These are phyloP conservation scores for Phaseolus lunatus DNA, from an alignment of 306 rosid genomes.

Conservation along the genomic window DNA sequence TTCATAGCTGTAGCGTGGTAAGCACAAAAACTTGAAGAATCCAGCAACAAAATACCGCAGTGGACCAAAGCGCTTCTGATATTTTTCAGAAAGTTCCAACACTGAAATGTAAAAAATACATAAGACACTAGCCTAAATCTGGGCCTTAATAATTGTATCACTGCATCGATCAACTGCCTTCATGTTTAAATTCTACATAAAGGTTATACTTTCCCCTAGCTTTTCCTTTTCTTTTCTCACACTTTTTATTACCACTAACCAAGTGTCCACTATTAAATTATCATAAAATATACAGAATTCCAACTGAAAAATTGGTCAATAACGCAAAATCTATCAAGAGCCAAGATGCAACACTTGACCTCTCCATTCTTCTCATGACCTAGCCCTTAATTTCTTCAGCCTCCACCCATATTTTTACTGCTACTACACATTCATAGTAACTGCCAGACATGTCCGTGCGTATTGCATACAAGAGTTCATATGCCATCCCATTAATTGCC, in stretches of 20 bases:
- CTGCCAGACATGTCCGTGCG: conserved; percentile 21
- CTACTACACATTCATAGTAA: not conserved
- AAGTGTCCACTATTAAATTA: conserved; percentile 32
- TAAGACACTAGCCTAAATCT: conserved; percentile 34
- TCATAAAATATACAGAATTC: conserved; percentile 30
- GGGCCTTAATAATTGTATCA: conserved; percentile 18
- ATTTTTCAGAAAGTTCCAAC: conserved; percentile 93
- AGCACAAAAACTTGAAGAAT: conserved; percentile 88
- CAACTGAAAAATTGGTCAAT: conserved; percentile 32
- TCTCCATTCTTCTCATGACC: conserved; percentile 31
- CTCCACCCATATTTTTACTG: conserved; percentile 1
- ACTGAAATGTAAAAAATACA: conserved; percentile 63
- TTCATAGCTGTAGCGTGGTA: conserved; percentile 93
- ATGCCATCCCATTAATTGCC: conserved; percentile 30
- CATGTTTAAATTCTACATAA: conserved; percentile 21
- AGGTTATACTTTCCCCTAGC: conserved; percentile 28
- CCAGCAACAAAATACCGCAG: conserved; percentile 98
- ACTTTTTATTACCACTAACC: conserved; percentile 5
- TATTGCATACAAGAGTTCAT: not conserved
- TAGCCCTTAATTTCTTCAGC: conserved; percentile 14
- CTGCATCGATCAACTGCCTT: conserved; percentile 19
- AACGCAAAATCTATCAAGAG: conserved; percentile 4
- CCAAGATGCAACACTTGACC: conserved; percentile 29
- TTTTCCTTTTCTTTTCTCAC: conserved; percentile 8
- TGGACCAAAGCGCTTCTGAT: conserved; percentile 97